phyloP scores from a whole-genome alignment of 768 basidiomycete species.

The Clitopilus hobsonii region DNA sequence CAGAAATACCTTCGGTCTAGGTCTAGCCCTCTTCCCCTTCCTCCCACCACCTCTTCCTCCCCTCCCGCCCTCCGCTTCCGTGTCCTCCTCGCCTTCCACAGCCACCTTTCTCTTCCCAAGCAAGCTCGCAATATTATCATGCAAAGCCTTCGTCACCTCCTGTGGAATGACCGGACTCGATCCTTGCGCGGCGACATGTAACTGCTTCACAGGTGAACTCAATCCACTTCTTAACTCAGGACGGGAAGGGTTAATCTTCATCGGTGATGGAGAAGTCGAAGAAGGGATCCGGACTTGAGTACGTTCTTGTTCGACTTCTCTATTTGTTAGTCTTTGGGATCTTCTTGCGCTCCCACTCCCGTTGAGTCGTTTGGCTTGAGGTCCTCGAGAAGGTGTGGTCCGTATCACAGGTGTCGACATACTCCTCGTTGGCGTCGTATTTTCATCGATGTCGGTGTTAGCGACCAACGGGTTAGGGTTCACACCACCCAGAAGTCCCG shows the following conservation, averaged over 20 bases:
- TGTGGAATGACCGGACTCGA: constrained; percentile 42
- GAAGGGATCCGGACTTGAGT: constrained; percentile 45
- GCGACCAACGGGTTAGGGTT: too few relatives aligned
- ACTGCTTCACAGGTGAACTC: constrained; percentile 17
- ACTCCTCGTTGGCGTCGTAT: constrained; percentile 11
- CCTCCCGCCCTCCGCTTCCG: too few relatives aligned
- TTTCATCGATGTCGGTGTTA: neutral
- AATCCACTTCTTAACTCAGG: too few relatives aligned
- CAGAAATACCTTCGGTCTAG: constrained; percentile 26
- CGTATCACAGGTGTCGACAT: constrained; percentile 7
- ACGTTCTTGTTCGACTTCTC: constrained; percentile 20
- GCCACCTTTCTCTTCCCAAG: constrained; percentile 74
- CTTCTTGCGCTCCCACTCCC: constrained; percentile 6
- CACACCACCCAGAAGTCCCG: constrained; percentile 7
- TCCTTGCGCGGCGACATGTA: too few relatives aligned
- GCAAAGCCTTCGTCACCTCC: constrained; percentile 52
- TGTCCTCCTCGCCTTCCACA: too few relatives aligned
- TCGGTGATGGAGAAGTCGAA: constrained; percentile 51
- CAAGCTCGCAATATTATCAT: constrained; percentile 64
- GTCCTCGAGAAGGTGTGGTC: constrained; percentile 10
- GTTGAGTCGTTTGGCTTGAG: too few relatives aligned
- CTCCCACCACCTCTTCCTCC: too few relatives aligned
- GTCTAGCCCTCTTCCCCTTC: constrained; percentile 32
- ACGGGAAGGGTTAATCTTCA: constrained; percentile 39
- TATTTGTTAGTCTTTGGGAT: constrained; percentile 12